Percentiles rank a stretch among this genome's conserved stretches.
Conservation (phyloP, 768 basidiomycete species). For the Pleurotus cornucopiae region DNA sequence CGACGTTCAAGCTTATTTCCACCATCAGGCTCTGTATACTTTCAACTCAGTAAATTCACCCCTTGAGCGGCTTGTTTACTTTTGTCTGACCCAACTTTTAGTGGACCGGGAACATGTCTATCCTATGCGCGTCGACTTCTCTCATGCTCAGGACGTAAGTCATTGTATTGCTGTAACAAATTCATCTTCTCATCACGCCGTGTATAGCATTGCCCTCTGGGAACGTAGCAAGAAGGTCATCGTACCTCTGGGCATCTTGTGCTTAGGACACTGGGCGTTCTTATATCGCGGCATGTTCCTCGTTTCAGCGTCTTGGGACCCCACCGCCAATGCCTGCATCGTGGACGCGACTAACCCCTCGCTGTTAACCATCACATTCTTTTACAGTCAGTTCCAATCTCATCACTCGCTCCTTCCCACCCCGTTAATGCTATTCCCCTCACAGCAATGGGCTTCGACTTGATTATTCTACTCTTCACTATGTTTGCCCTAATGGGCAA, state of each 20-base stretch:
- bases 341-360: constrained; percentile 51
- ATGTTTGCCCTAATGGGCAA: constrained; percentile 47
- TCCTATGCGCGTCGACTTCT: constrained; percentile 62
- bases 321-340: constrained; percentile 34
- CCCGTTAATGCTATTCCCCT: constrained; percentile 4
- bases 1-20: constrained; percentile 3
- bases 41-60: constrained; percentile 55
- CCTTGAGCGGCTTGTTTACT: background rate
- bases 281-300: constrained; percentile 70
- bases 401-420: background rate
- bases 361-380: constrained; percentile 61
- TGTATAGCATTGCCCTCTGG: constrained; percentile 63
- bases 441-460: constrained; percentile 67
- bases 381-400: constrained; percentile 52
- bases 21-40: constrained; percentile 51
- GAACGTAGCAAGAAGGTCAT: constrained; percentile 50
- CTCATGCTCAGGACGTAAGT: constrained; percentile 68
- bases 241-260: constrained; percentile 46
- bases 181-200: too few species aligned
- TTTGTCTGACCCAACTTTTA: constrained; percentile 18
- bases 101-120: constrained; percentile 64
- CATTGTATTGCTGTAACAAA: background rate
- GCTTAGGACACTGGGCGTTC: constrained; percentile 61
- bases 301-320: constrained; percentile 52
- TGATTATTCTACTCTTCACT: constrained; percentile 54